These are phyloP conservation scores for Solanum pennellii DNA, from an alignment of 257 asterid genomes.

Conservation along the genomic window DNA sequence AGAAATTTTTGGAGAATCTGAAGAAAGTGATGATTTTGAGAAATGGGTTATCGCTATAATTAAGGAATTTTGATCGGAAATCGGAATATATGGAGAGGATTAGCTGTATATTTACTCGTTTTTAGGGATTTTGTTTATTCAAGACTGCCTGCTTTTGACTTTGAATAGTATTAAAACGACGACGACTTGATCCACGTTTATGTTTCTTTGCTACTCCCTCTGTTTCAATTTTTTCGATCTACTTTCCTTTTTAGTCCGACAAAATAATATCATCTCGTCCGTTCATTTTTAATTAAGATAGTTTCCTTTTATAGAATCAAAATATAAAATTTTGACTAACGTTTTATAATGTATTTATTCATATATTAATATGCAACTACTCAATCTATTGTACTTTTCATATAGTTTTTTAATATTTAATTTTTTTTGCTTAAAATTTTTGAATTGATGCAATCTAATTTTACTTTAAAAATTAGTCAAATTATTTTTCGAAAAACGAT, in stretches of 20 bases:
- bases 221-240: too few species aligned
- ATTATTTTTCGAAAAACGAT: fast-evolving
- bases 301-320: too few species aligned
- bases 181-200: neutral
- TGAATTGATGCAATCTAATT: too few species aligned
- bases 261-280: too few species aligned
- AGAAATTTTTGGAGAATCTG: neutral
- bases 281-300: too few species aligned
- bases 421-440: too few species aligned
- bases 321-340: too few species aligned
- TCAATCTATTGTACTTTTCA: too few species aligned
- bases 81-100: neutral
- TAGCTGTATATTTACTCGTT: neutral
- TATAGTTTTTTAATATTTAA: too few species aligned
- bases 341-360: too few species aligned
- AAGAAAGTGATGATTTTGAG: neutral
- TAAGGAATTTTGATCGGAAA: neutral
- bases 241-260: neutral
- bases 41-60: neutral
- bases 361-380: too few species aligned
- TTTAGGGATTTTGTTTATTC: neutral
- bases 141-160: neutral
- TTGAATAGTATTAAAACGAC: neutral
- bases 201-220: neutral
- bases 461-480: too few species aligned